Conservation (phyloP, 805 yeast genomes). For the Teunomyces atbi region DNA sequence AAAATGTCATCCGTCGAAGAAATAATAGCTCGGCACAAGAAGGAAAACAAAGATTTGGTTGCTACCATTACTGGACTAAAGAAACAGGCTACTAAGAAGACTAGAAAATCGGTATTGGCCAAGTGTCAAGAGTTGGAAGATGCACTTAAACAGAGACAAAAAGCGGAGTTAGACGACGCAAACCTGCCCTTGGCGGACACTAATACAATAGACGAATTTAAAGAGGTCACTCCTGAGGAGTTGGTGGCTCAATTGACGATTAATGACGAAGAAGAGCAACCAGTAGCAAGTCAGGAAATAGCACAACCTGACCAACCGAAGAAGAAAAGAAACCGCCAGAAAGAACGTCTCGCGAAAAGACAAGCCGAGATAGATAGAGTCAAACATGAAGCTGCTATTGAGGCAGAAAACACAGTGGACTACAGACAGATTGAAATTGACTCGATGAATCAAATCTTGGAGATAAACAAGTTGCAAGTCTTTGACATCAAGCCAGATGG, state of each 20-base stretch:
- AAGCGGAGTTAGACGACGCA: constrained; percentile 41
- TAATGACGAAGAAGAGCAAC: background rate
- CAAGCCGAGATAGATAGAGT: constrained; percentile 65
- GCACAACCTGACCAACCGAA: constrained; percentile 1
- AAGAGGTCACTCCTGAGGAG: constrained; percentile 64
- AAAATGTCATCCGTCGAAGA: constrained; percentile 34
- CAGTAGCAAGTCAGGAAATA: background rate
- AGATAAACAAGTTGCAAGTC: constrained; percentile 47
- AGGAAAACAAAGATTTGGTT: constrained; percentile 64
- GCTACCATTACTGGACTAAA: constrained; percentile 72
- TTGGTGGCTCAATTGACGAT: constrained; percentile 59
- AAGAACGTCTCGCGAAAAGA: constrained; percentile 75
- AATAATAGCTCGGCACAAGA: constrained; percentile 59
- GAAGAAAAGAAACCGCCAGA: constrained; percentile 71
- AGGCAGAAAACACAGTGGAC: constrained; percentile 67
- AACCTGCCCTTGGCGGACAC: background rate
- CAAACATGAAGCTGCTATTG: constrained; percentile 65
- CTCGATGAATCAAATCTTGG: constrained; percentile 55
- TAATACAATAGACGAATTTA: constrained; percentile 25
- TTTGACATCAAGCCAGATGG: constrained; percentile 88
- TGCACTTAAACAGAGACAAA: constrained; percentile 54
- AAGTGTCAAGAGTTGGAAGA: constrained; percentile 61
- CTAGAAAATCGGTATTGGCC: constrained; percentile 61
- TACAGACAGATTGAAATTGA: constrained; percentile 69
- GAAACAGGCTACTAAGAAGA: constrained; percentile 80